These are phyloP conservation scores for Rozella allomycis DNA, from an alignment of 371 early-diverging fungal species.

Conservation along the genomic window DNA sequence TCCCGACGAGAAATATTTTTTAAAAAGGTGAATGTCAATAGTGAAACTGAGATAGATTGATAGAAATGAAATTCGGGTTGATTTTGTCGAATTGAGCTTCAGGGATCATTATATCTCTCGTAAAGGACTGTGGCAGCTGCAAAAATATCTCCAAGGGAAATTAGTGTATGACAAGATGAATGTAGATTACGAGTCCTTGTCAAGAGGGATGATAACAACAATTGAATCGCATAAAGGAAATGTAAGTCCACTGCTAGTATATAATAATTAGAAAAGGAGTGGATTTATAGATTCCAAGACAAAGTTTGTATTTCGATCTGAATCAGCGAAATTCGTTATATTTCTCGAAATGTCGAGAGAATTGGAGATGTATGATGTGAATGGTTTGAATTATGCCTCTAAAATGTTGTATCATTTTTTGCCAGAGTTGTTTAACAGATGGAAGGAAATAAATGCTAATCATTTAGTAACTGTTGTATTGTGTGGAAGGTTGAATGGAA, in stretches of 20 bases:
- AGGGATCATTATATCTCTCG: constrained; percentile 79
- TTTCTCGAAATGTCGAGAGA: constrained; percentile 86
- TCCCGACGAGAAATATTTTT: too few species aligned
- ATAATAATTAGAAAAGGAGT: constrained; percentile 33
- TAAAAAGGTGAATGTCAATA: too few species aligned
- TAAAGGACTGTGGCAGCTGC: constrained; percentile 81
- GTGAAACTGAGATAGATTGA: constrained; percentile 35
- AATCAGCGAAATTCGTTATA: constrained; percentile 74
- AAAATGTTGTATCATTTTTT: constrained; percentile 70
- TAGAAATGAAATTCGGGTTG: constrained; percentile 32
- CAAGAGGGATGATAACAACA: too few species aligned
- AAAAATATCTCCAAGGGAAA: constrained; percentile 39
- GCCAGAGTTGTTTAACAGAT: constrained; percentile 62
- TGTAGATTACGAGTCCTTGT: constrained; percentile 67
- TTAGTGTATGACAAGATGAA: constrained; percentile 60
- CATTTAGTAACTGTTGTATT: constrained; percentile 87
- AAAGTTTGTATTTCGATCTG: constrained; percentile 72
- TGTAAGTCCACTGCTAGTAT: constrained; percentile 36
- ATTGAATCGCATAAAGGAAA: too few species aligned
- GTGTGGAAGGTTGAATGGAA: constrained; percentile 65
- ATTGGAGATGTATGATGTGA: constrained; percentile 92
- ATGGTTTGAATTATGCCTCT: constrained; percentile 77
- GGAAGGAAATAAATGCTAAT: constrained; percentile 65
- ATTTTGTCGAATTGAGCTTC: constrained; percentile 64
- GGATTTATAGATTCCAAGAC: constrained; percentile 60